Percentiles rank a stretch among this genome's conserved stretches.
Conservation (phyloP, 1,139 yeast species). For the Pichia sp. region DNA sequence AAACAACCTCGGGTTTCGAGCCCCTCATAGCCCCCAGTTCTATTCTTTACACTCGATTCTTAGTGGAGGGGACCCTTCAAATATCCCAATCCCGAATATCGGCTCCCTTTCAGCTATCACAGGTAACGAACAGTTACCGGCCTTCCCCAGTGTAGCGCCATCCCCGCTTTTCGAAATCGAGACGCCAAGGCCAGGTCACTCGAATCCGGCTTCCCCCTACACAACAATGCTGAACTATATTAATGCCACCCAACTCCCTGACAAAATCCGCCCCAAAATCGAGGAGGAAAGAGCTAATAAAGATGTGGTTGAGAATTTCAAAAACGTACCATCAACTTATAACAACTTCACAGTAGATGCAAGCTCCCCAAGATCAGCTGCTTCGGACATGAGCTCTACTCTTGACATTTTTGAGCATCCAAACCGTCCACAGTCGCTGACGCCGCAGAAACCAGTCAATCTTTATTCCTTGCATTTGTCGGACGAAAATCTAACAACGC, state of each 20-base stretch:
- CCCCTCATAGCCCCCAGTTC: background rate
- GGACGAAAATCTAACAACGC: slow-evolving; percentile 30
- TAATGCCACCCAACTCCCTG: background rate
- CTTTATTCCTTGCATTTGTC: slow-evolving; percentile 14
- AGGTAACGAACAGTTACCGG: background rate
- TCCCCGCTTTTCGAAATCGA: slow-evolving; percentile 5
- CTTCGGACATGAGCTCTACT: slow-evolving; percentile 2
- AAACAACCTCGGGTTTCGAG: background rate
- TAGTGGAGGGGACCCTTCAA: background rate
- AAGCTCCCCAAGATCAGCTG: slow-evolving; percentile 6
- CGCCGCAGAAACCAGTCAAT: slow-evolving; percentile 5
- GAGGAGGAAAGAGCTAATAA: background rate
- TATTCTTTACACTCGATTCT: background rate
- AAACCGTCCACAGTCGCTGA: background rate
- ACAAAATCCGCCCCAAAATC: background rate
- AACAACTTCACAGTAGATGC: background rate
- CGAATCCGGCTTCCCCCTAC: slow-evolving; percentile 12
- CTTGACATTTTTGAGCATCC: slow-evolving; percentile 2
- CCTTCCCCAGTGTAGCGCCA: background rate
- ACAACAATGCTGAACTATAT: background rate
- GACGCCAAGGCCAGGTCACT: slow-evolving; percentile 4
- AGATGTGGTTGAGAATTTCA: background rate
- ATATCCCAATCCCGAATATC: background rate
- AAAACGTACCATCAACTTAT: background rate
- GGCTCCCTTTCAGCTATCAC: background rate